Conservation (phyloP, 2,329 filamentous ascomycete species). For the Beauveria varroae region DNA sequence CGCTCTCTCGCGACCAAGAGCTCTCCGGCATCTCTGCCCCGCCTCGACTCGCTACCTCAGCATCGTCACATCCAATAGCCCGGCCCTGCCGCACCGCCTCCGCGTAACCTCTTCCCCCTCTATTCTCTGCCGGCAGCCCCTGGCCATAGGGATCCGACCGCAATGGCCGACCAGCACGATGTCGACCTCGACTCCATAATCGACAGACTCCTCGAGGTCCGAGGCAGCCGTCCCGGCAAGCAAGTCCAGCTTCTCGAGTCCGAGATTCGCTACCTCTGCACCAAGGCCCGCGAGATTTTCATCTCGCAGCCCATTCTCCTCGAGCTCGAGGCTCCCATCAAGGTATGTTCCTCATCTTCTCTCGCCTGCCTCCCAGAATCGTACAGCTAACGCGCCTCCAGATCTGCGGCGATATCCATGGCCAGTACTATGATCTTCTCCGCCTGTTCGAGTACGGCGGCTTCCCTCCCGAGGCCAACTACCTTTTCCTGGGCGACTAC, state of each 20-base stretch:
- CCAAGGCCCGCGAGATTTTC: slow-evolving; percentile 98
- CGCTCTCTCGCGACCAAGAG: not conserved
- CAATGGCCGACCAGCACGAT: slow-evolving; percentile 65
- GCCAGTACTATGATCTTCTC: slow-evolving; percentile 96
- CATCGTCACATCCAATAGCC: not conserved
- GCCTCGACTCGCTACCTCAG: not conserved
- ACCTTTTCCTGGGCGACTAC: slow-evolving; percentile 98
- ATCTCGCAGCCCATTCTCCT: slow-evolving; percentile 97
- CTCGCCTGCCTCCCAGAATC: not conserved
- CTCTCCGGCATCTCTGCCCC: not conserved
- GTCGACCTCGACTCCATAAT: slow-evolving; percentile 99
- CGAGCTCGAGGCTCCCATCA: slow-evolving; percentile 96
- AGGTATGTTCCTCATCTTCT: slow-evolving; percentile 53
- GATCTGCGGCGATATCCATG: slow-evolving; percentile 99
- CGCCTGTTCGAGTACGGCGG: slow-evolving; percentile 97
- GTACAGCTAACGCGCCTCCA: slow-evolving; percentile 30
- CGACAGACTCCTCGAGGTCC: slow-evolving; percentile 93
- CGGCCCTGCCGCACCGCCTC: not conserved
- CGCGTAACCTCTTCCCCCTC: not conserved
- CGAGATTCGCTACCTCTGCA: slow-evolving; percentile 95
- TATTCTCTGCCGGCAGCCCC: not conserved
- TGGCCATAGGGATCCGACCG: slow-evolving; percentile 2
- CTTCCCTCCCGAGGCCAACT: slow-evolving; percentile 97
- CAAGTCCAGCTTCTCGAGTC: slow-evolving; percentile 95
- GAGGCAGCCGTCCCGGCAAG: slow-evolving; percentile 95